A percentile compares a stretch with the other conserved stretches of the same genome.
phyloP scores from a whole-genome alignment of 148 eudicot genomes.

The Polygonum maritimum region DNA sequence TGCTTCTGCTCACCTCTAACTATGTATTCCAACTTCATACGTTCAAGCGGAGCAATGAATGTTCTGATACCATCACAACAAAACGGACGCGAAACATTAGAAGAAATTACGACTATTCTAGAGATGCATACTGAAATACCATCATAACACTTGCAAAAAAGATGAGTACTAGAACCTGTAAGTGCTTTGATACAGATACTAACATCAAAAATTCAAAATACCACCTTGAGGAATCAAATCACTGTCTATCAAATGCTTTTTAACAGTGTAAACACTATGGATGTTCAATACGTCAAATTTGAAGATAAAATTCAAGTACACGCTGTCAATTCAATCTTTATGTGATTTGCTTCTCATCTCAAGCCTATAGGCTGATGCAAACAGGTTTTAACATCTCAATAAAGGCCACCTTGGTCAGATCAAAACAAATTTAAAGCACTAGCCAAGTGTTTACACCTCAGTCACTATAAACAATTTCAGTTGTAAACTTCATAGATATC shows the following conservation, averaged over 20 bases:
- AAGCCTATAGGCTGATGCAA: not conserved
- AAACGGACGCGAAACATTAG: conserved; percentile 8
- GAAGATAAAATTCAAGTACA: not conserved
- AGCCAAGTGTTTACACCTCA: not conserved
- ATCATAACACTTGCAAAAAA: not conserved
- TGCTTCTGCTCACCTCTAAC: conserved; percentile 82
- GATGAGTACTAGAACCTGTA: not conserved
- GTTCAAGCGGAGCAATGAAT: conserved; percentile 95
- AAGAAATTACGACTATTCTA: conserved; percentile 1
- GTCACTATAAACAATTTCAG: too few species aligned
- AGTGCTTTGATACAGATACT: not conserved
- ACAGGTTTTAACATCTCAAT: not conserved
- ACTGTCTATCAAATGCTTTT: not conserved
- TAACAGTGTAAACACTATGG: not conserved
- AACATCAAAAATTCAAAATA: not conserved
- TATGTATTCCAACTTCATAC: conserved; percentile 89
- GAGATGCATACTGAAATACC: not conserved
- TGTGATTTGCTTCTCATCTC: not conserved
- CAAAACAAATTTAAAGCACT: not conserved
- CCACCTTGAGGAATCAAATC: not conserved
- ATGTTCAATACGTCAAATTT: not conserved
- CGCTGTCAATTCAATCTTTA: not conserved
- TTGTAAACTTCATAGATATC: not conserved
- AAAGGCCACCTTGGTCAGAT: not conserved
- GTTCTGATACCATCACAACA: conserved; percentile 45